Evolutionary conservation across 1,284 basidiomycete species (phyloP).

Genomic region (Ganoderma sp.): DNA sequence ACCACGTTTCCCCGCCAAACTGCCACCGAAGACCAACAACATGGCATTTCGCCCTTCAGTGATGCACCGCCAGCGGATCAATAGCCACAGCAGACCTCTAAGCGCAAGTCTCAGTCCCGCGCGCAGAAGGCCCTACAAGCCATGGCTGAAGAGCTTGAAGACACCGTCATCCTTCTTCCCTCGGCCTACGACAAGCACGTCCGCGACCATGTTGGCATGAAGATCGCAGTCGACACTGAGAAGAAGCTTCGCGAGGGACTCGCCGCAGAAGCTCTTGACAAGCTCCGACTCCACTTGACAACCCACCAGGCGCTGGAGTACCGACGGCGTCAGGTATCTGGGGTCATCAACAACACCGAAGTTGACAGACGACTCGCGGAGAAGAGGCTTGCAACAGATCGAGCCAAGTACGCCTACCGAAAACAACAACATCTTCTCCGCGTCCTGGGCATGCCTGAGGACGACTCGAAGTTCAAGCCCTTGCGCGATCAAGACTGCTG

Average conservation of each 20-base stretch:
- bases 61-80: background rate
- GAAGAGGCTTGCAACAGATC: no score
- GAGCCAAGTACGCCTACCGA: background rate
- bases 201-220: background rate
- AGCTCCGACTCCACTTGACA: background rate
- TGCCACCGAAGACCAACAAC: background rate
- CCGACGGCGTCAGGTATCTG: background rate
- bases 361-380: background rate
- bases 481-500: background rate
- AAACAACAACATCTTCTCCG: background rate
- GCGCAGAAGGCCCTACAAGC: background rate
- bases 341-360: background rate
- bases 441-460: constrained; percentile 1
- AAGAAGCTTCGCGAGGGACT: background rate
- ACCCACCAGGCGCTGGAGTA: background rate
- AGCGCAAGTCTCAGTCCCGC: background rate
- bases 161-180: background rate
- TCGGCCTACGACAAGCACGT: background rate
- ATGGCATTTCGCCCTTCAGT: background rate
- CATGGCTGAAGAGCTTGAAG: background rate
- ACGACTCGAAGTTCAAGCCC: background rate
- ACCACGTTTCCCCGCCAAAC: background rate
- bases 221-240: background rate
- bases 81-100: no score
- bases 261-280: background rate